Conservation (phyloP, 768 basidiomycete species). For the Mycena galericulata region DNA sequence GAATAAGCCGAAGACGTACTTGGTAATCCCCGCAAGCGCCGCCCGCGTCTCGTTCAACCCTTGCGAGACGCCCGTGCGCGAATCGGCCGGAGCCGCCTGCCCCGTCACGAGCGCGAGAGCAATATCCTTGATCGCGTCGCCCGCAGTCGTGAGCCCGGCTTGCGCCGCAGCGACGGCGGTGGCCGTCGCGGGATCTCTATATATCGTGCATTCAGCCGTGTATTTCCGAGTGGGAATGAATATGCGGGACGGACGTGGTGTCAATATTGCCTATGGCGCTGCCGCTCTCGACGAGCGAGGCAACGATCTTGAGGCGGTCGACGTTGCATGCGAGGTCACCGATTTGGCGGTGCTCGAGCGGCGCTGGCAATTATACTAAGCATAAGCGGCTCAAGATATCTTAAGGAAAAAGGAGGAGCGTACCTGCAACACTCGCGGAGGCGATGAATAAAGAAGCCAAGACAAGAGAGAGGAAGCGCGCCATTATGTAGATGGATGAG, state of each 20-base stretch:
- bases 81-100: background rate
- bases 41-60: background rate
- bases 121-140: background rate
- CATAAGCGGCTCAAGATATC: too few relatives aligned
- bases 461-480: slow-evolving; percentile 2
- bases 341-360: background rate
- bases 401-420: background rate
- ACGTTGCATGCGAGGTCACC: background rate
- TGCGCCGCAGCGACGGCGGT: background rate
- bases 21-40: background rate
- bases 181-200: background rate
- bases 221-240: background rate
- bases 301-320: background rate
- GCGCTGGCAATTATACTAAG: background rate
- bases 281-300: background rate
- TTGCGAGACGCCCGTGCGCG: background rate
- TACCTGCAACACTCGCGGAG: slow-evolving; percentile 1
- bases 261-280: background rate
- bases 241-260: background rate
- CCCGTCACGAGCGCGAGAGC: background rate
- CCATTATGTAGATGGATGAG: background rate
- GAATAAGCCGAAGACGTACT: too few relatives aligned
- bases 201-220: background rate
- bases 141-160: background rate
- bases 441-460: slow-evolving; percentile 2